Percentiles rank a stretch among this genome's conserved stretches.
Conservation (phyloP, 108 stramenopile genomes). For the Asterionellopsis glacialis region DNA sequence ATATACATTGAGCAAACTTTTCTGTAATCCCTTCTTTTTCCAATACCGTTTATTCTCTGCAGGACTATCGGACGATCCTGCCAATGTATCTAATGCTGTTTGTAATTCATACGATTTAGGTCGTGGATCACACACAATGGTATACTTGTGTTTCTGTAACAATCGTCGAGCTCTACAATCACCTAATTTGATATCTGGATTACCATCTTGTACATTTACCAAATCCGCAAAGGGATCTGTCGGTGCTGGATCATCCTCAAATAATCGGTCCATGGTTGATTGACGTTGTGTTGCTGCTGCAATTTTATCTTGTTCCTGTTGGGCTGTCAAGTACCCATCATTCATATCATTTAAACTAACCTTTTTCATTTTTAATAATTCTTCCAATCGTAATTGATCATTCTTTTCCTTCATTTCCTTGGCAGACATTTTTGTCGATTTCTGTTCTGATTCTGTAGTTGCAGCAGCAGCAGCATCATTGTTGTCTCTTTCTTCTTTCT, state of each 20-base stretch:
- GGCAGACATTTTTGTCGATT: no score
- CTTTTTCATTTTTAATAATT: constrained; percentile 35
- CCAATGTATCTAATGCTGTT: constrained; percentile 45
- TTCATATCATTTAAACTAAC: constrained; percentile 19
- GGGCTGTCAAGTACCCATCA: constrained; percentile 53
- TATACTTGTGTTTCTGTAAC: constrained; percentile 28
- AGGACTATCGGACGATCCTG: constrained; percentile 76
- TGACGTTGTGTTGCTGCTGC: constrained; percentile 13
- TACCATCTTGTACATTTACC: constrained; percentile 32
- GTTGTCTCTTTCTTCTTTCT: constrained; percentile 16
- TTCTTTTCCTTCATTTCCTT: constrained; percentile 71
- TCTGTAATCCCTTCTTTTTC: constrained; percentile 57
- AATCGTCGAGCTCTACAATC: constrained; percentile 12
- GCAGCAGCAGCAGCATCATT: background rate
- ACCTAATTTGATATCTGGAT: constrained; percentile 39
- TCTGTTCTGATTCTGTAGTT: constrained; percentile 4
- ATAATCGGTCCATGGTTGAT: constrained; percentile 48
- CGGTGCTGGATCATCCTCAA: constrained; percentile 81
- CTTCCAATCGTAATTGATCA: constrained; percentile 70
- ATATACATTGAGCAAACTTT: constrained; percentile 29
- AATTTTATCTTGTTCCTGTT: constrained; percentile 79
- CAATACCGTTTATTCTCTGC: constrained; percentile 67
- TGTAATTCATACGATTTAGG: constrained; percentile 61
- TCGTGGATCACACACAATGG: constrained; percentile 70
- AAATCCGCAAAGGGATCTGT: constrained; percentile 60